These are phyloP conservation scores for Toxicodendron radicans DNA, from an alignment of 345 rosid species.

Conservation along the genomic window DNA sequence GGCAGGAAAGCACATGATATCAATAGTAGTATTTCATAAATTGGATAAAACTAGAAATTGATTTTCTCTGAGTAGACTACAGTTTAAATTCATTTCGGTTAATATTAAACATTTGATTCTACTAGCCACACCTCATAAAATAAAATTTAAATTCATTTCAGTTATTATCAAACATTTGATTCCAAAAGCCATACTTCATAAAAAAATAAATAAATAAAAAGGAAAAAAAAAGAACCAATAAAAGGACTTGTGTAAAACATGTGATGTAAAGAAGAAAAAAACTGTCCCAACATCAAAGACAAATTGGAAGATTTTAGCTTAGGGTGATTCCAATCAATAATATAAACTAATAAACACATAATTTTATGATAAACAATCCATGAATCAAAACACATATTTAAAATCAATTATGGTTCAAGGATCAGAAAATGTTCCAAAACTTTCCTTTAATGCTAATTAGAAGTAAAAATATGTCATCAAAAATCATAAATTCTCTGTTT, in stretches of 20 bases:
- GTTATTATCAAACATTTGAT: not conserved
- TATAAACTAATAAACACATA: not conserved
- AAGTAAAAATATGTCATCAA: not conserved
- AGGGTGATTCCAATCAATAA: not conserved
- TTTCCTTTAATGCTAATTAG: not conserved
- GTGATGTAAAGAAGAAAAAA: not conserved
- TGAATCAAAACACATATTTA: not conserved
- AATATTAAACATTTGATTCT: not conserved
- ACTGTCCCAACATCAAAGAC: not conserved
- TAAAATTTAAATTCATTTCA: not conserved
- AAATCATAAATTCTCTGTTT: not conserved
- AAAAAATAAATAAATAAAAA: too few species aligned
- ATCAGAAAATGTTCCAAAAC: not conserved
- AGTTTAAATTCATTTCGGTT: not conserved
- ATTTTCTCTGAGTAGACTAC: not conserved
- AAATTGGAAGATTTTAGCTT: not conserved
- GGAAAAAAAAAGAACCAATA: too few species aligned
- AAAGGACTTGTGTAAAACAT: not conserved
- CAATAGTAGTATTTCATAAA: not conserved
- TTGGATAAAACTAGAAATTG: constrained; percentile 3
- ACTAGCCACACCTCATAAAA: not conserved
- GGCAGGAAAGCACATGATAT: constrained; percentile 9
- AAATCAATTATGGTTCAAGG: not conserved
- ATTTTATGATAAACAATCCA: not conserved
- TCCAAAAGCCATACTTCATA: not conserved